Base-by-base conservation (phyloP, 2,329 filamentous ascomycete species). In the Calonectria pauciramosa region DNA sequence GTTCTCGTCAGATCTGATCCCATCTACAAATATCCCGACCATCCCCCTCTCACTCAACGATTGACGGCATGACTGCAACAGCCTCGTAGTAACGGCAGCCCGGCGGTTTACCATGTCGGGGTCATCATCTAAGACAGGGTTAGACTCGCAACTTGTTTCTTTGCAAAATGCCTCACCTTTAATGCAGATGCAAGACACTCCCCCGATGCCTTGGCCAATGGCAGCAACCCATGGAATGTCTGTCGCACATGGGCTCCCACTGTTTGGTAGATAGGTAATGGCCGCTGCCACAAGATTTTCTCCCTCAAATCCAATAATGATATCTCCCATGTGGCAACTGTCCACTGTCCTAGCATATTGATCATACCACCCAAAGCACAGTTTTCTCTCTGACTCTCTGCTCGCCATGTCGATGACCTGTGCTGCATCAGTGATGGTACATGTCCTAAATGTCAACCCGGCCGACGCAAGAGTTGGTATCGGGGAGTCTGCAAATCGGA, bases 121-220 rank as follows among this genome's bases (percentile, higher is more conserved):
- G 74, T 87, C 84, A 23, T 87, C 86, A 63, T 89, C 88, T 90
- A 63, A n/a, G 66, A 63, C 26, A 30, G 9, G 16, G 54, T 78
- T 36, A 80, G 78, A 60, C 49, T 38, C 16, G 52, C n/a, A 38
- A 36, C 30, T 75, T 38, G 23, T 18, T 26, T 32, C n/a, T 23
- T 16, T 23, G 16, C 26, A 60, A 59, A 30, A 49, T 28, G 86
- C 89, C 56, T 74, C 81, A 91, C 91, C 89, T 80, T 86, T 84
- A 75, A 92, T 88, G 82, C 89, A 92, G 68, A 92, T 89, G 81
- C 91, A 93, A n/a, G 90, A 88, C 44, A 91, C 87, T 32, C 91
- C 91, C 59, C 91, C 91, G 52, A 91, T 88, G 73, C 89, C 86
- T 54, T 83, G 81, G 14, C 87, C 89, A 71, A 92, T 87, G 2